phyloP scores from a whole-genome alignment of 2,329 filamentous ascomycete genomes.

The Penicillium sp. region DNA sequence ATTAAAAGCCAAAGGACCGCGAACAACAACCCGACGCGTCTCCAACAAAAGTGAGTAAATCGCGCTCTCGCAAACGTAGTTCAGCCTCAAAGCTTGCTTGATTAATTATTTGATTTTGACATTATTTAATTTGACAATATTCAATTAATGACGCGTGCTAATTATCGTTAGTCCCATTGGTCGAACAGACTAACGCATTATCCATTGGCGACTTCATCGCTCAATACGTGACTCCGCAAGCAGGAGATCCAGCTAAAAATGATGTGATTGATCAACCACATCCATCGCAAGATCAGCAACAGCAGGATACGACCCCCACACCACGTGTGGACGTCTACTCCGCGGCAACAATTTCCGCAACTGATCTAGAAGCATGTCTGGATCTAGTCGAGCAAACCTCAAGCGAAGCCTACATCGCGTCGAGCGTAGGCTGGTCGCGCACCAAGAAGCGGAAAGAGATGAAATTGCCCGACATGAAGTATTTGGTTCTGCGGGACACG shows the following conservation, averaged over 20 bases:
- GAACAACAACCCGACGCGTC: conserved; percentile 17
- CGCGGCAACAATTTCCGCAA: conserved; percentile 35
- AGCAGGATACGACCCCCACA: conserved; percentile 9
- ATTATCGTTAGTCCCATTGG: conserved; percentile 25
- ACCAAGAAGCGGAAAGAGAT: conserved; percentile 57
- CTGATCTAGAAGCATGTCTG: conserved; percentile 51
- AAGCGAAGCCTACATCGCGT: conserved; percentile 51
- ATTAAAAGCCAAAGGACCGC: conserved; percentile 9
- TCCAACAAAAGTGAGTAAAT: conserved; percentile 16
- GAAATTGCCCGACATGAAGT: conserved; percentile 57
- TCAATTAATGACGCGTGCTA: conserved; percentile 10
- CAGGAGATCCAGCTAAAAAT: conserved; percentile 7
- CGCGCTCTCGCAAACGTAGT: background rate
- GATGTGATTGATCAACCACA: background rate
- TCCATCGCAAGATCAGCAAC: background rate
- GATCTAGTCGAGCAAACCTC: conserved; percentile 55
- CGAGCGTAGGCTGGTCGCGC: conserved; percentile 54
- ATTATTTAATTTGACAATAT: too few species aligned
- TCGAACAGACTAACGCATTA: conserved; percentile 45
- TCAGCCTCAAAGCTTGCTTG: background rate
- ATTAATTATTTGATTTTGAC: background rate
- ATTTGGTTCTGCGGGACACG: conserved; percentile 47
- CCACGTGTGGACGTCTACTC: conserved; percentile 31
- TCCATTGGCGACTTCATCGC: conserved; percentile 38
- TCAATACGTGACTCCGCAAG: conserved; percentile 29